Percentiles rank a stretch among this genome's conserved stretches.
phyloP scores from a whole-genome alignment of 139 green algal species.

The Auxenochlorella pyrenoidosa region DNA sequence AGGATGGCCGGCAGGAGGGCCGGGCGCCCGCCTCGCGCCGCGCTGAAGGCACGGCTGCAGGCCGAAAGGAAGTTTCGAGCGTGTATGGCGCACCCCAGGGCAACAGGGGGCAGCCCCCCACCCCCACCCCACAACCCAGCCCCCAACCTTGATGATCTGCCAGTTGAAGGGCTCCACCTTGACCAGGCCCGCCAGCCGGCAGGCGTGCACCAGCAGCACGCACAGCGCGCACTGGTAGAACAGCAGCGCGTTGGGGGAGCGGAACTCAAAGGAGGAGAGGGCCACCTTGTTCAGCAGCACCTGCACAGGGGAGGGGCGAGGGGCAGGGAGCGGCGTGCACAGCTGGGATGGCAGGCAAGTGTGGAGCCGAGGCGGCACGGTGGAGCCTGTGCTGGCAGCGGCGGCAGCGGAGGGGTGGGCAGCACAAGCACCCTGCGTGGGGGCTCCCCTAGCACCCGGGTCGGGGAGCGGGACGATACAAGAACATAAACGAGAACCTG shows the following conservation, averaged over 20 bases:
- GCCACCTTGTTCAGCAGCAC: conserved; percentile 90
- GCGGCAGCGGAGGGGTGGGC: background rate
- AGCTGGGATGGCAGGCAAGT: background rate
- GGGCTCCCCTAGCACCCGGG: background rate
- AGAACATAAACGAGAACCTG: background rate
- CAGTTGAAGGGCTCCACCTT: conserved; percentile 73
- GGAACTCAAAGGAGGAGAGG: conserved; percentile 83
- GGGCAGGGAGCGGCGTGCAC: background rate
- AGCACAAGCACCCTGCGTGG: background rate
- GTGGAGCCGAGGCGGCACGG: too few relatives aligned
- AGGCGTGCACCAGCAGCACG: conserved; percentile 72
- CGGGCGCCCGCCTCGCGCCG: too few relatives aligned
- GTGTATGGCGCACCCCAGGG: too few relatives aligned
- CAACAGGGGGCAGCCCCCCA: too few relatives aligned
- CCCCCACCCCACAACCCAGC: too few relatives aligned
- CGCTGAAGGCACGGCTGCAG: too few relatives aligned
- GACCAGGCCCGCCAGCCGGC: conserved; percentile 63
- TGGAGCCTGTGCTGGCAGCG: too few relatives aligned
- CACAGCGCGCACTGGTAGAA: conserved; percentile 85
- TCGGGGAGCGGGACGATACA: too few relatives aligned
- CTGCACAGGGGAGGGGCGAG: conserved; percentile 3
- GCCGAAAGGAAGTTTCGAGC: too few relatives aligned
- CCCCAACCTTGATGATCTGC: conserved; percentile 48
- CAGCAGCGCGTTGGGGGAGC: conserved; percentile 75
- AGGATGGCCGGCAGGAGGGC: too few relatives aligned